Percentiles rank a stretch among this genome's conserved stretches.
These are phyloP conservation scores for Aspergillus neoniger DNA, from an alignment of 2,329 filamentous ascomycete species.

Conservation along the genomic window DNA sequence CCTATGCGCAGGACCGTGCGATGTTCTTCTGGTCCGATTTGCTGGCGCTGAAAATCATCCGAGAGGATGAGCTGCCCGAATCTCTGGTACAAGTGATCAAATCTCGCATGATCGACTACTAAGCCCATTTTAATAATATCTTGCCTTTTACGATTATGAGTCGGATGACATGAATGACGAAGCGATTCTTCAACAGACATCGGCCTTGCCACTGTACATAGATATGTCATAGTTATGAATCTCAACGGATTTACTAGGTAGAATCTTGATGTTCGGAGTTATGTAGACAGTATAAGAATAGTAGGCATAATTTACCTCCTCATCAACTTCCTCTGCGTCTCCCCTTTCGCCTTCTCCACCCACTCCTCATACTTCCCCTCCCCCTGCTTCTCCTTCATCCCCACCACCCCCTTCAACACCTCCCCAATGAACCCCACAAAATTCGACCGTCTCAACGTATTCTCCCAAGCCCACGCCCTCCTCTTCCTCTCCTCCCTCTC, in stretches of 20 bases:
- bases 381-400: constrained; percentile 66
- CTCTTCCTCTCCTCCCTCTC: constrained; percentile 81
- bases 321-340: constrained; percentile 45
- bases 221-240: not conserved
- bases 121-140: not conserved
- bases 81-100: constrained; percentile 67
- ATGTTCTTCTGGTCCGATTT: constrained; percentile 96
- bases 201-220: not conserved
- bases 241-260: not conserved
- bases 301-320: constrained; percentile 20
- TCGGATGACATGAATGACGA: constrained; percentile 31
- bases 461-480: constrained; percentile 89
- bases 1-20: constrained; percentile 85
- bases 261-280: too few species aligned
- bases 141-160: not conserved
- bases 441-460: constrained; percentile 86
- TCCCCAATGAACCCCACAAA: constrained; percentile 95
- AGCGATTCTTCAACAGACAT: constrained; percentile 14
- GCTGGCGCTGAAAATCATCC: constrained; percentile 72
- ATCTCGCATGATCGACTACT: constrained; percentile 63
- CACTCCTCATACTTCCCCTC: constrained; percentile 73
- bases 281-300: too few species aligned
- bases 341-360: constrained; percentile 67
- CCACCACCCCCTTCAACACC: constrained; percentile 83
- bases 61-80: constrained; percentile 72